Conservation (phyloP, 371 early-diverging fungal genomes). For the Nematocida ironsii region DNA sequence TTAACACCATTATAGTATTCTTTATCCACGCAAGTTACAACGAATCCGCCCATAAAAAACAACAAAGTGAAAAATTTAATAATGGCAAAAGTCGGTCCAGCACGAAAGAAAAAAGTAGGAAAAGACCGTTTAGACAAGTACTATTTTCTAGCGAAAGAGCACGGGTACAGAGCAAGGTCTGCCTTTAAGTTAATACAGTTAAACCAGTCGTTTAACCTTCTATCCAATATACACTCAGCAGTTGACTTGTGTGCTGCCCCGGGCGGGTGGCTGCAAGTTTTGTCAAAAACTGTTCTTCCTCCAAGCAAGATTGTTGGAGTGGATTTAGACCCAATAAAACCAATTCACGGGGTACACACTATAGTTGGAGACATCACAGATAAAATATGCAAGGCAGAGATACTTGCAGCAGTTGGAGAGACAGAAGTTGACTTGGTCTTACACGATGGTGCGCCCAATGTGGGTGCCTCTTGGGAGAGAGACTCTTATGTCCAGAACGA, state of each 20-base stretch:
- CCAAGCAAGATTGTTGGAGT: constrained; percentile 74
- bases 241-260: constrained; percentile 98
- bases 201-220: constrained; percentile 83
- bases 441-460: constrained; percentile 99
- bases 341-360: constrained; percentile 87
- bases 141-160: constrained; percentile 98
- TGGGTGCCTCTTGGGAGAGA: constrained; percentile 91
- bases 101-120: constrained; percentile 61
- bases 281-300: constrained; percentile 73
- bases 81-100: constrained; percentile 40
- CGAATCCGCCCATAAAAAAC: constrained; percentile 48
- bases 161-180: constrained; percentile 98
- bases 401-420: constrained; percentile 84
- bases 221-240: constrained; percentile 78
- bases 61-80: not conserved
- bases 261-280: constrained; percentile 96
- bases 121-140: constrained; percentile 97
- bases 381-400: constrained; percentile 78
- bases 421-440: constrained; percentile 87
- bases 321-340: constrained; percentile 93
- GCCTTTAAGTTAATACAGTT: constrained; percentile 96
- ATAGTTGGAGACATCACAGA: constrained; percentile 94
- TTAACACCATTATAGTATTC: constrained; percentile 1
- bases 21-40: constrained; percentile 53
- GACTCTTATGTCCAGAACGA: constrained; percentile 97